Conservation (phyloP, 768 basidiomycete genomes). For the Mycena albidolilacea region DNA sequence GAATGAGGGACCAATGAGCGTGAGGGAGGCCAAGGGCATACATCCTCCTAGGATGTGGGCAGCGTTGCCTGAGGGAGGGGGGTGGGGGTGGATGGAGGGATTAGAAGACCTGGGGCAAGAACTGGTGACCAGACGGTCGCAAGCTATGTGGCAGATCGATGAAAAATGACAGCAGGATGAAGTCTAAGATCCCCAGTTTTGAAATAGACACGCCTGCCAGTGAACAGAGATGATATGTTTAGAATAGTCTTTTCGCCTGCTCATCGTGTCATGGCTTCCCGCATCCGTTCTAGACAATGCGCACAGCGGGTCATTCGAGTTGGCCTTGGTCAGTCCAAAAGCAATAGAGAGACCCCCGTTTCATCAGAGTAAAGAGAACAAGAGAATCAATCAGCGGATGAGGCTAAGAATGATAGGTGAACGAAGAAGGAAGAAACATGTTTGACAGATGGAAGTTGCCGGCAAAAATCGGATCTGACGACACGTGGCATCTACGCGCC, state of each 20-base stretch:
- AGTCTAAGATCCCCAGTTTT: background rate
- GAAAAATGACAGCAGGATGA: conserved; percentile 23
- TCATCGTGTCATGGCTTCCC: too few relatives aligned
- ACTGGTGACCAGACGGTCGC: conserved; percentile 1
- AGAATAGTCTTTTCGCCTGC: background rate
- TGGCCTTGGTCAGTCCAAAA: too few relatives aligned
- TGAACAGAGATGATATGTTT: conserved; percentile 12
- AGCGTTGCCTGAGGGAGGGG: conserved; percentile 11
- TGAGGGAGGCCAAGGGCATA: conserved; percentile 19
- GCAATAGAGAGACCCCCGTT: background rate
- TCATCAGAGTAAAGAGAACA: background rate
- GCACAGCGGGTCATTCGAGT: too few relatives aligned
- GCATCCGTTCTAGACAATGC: too few relatives aligned
- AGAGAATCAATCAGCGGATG: background rate
- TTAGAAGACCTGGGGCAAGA: background rate
- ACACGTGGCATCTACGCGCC: background rate
- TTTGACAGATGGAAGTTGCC: conserved; percentile 3
- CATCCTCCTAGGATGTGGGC: conserved; percentile 33
- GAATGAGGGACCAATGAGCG: conserved; percentile 29
- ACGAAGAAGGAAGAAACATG: background rate
- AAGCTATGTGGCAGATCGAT: conserved; percentile 34
- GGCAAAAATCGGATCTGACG: background rate
- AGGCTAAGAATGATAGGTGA: conserved; percentile 17
- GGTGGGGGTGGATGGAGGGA: background rate
- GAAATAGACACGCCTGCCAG: conserved; percentile 12